Evolutionary conservation across 768 basidiomycete genomes (phyloP).

Genomic region (Lactarius sanguifluus): DNA sequence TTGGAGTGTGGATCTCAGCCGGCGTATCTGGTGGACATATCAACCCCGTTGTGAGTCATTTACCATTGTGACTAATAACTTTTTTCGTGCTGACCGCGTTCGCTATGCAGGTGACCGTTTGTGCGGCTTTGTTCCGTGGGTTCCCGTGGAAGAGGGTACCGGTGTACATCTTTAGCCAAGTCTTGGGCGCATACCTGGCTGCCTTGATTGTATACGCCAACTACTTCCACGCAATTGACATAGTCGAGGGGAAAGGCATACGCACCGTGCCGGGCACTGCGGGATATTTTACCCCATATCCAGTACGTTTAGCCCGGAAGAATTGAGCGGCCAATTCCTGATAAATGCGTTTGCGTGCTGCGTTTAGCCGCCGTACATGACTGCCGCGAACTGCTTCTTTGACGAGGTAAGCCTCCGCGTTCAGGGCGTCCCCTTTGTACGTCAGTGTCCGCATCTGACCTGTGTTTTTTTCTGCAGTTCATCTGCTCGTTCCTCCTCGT

Average conservation of each 20-base stretch:
- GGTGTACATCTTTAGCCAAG: slow-evolving; percentile 58
- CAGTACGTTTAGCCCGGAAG: slow-evolving; percentile 40
- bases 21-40: slow-evolving; percentile 69
- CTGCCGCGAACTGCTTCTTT: slow-evolving; percentile 45
- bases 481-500: slow-evolving; percentile 53
- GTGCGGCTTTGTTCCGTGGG: slow-evolving; percentile 61
- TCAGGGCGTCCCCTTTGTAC: too few species aligned
- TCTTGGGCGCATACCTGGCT: slow-evolving; percentile 61
- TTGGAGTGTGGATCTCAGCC: slow-evolving; percentile 66
- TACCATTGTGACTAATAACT: too few species aligned
- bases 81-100: too few species aligned
- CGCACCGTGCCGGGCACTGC: slow-evolving; percentile 57
- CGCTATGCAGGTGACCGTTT: slow-evolving; percentile 63
- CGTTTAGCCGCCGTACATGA: slow-evolving; percentile 42
- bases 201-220: slow-evolving; percentile 58
- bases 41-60: too few species aligned
- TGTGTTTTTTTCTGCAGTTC: slow-evolving; percentile 42
- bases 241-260: slow-evolving; percentile 53
- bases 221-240: slow-evolving; percentile 63
- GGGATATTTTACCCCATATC: slow-evolving; percentile 57
- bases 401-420: slow-evolving; percentile 37
- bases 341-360: not conserved
- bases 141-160: slow-evolving; percentile 85
- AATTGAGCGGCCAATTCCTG: not conserved
- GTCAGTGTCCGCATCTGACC: not conserved